Conservation (phyloP, 192 early-diverging fungal species). For the Pilaira anomala region DNA sequence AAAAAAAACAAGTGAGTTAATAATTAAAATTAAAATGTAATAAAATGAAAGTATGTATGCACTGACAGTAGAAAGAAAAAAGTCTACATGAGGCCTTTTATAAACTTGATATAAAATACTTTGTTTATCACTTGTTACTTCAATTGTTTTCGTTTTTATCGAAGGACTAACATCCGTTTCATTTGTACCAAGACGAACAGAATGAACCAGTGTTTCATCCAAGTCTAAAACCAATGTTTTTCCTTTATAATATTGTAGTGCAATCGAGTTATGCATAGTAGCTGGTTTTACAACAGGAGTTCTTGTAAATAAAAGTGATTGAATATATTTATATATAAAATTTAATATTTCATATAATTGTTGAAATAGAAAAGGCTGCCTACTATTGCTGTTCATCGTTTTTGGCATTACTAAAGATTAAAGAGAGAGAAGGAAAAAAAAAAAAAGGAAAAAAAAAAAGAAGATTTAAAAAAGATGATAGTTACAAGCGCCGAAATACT, state of each 20-base stretch:
- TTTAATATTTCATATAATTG: too few species aligned
- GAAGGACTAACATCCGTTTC: slow-evolving; percentile 34
- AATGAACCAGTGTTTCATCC: slow-evolving; percentile 87
- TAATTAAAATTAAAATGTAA: too few species aligned
- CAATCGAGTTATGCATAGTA: too few species aligned
- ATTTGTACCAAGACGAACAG: slow-evolving; percentile 45
- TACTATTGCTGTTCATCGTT: too few species aligned
- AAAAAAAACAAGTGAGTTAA: not conserved
- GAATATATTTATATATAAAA: too few species aligned
- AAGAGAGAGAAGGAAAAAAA: slow-evolving; percentile 14
- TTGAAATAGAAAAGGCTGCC: too few species aligned
- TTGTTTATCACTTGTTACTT: slow-evolving; percentile 80
- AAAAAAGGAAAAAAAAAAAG: not conserved
- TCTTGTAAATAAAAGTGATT: too few species aligned
- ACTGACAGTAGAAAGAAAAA: slow-evolving; percentile 75
- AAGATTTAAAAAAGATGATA: too few species aligned
- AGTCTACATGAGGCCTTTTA: slow-evolving; percentile 84
- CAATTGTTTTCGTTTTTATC: slow-evolving; percentile 72
- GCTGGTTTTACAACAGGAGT: too few species aligned
- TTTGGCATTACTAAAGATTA: not conserved
- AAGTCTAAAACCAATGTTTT: slow-evolving; percentile 71
- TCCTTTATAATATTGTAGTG: slow-evolving; percentile 38
- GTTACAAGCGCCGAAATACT: too few species aligned
- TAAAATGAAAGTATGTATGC: too few species aligned
- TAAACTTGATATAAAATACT: slow-evolving; percentile 85